A percentile compares a stretch with the other conserved stretches of the same genome.
Conservation (phyloP, 495 filamentous ascomycete species). For the Thozetella sp. region DNA sequence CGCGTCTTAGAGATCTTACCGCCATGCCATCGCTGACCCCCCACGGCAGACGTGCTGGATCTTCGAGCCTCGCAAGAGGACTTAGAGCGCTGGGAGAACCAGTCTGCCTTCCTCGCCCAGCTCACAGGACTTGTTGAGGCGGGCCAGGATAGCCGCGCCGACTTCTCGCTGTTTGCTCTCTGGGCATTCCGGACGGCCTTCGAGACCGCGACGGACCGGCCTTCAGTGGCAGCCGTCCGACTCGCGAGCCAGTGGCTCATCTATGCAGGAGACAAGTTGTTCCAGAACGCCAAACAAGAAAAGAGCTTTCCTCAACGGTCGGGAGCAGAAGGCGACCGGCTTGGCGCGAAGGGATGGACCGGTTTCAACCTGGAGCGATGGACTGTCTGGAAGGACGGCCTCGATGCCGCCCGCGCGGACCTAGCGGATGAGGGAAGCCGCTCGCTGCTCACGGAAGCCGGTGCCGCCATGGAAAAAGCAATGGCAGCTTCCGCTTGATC, state of each 20-base stretch:
- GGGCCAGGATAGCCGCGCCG: conserved; percentile 7
- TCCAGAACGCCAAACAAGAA: conserved; percentile 4
- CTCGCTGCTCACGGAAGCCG: not conserved
- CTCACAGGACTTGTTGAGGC: conserved; percentile 11
- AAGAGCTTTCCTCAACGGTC: not conserved
- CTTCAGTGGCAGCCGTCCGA: conserved; percentile 4
- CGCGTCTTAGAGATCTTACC: not conserved
- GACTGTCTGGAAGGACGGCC: conserved; percentile 25
- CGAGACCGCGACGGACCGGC: conserved; percentile 3
- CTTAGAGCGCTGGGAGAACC: conserved; percentile 9
- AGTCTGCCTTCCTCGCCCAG: conserved; percentile 15
- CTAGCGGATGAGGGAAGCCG: not conserved
- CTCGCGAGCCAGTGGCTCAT: conserved; percentile 21
- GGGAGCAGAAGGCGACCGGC: conserved; percentile 3
- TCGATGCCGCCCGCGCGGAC: conserved; percentile 8
- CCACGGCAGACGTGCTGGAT: not conserved
- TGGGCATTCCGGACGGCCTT: conserved; percentile 17
- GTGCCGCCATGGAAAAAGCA: not conserved
- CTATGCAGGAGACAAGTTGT: conserved; percentile 9
- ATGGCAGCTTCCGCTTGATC: conserved; percentile 1
- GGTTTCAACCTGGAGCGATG: conserved; percentile 23
- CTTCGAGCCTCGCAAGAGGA: not conserved
- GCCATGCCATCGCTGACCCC: not conserved
- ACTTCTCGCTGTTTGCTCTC: conserved; percentile 14
- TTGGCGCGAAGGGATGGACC: conserved; percentile 5